phyloP scores from a whole-genome alignment of 106 monocot genomes.

The Apostasia shenzhenica region DNA sequence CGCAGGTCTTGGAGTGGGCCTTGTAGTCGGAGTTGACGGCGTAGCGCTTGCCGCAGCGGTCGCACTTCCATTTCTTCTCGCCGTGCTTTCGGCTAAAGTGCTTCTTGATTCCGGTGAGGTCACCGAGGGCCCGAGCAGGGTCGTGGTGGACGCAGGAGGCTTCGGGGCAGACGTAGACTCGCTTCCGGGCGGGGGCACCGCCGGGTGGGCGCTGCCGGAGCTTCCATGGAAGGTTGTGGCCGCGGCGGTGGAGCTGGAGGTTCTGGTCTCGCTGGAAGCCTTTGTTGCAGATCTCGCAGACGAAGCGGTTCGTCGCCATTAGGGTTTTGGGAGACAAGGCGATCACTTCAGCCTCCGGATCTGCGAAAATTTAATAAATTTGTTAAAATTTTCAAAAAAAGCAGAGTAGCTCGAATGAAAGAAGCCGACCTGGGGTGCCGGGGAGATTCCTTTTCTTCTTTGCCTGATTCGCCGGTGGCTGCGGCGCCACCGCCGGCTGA shows the following conservation, averaged over 20 bases:
- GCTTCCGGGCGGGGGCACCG: neutral
- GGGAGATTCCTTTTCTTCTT: constrained; percentile 11
- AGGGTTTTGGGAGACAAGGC: constrained; percentile 2
- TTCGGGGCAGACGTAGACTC: constrained; percentile 53
- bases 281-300: constrained; percentile 12
- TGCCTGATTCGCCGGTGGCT: neutral
- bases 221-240: constrained; percentile 8
- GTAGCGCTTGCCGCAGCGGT: constrained; percentile 13
- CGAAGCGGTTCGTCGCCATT: constrained; percentile 10
- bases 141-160: constrained; percentile 80
- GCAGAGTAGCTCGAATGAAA: neutral
- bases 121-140: constrained; percentile 67
- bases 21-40: constrained; percentile 6
- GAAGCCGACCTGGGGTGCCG: neutral
- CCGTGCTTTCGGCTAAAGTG: constrained; percentile 80
- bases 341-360: constrained; percentile 10
- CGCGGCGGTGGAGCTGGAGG: constrained; percentile 10
- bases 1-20: constrained; percentile 10
- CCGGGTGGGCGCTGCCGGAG: neutral
- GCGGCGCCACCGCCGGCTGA: neutral
- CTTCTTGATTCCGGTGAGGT: constrained; percentile 79
- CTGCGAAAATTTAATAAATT: neutral
- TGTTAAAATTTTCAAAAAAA: neutral
- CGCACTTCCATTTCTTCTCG: constrained; percentile 87
- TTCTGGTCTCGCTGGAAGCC: constrained; percentile 8